Percentiles rank a stretch among this genome's conserved stretches.
Evolutionary conservation across 208 protist species (phyloP).

Genomic region (Vickermania spadyakhi): DNA sequence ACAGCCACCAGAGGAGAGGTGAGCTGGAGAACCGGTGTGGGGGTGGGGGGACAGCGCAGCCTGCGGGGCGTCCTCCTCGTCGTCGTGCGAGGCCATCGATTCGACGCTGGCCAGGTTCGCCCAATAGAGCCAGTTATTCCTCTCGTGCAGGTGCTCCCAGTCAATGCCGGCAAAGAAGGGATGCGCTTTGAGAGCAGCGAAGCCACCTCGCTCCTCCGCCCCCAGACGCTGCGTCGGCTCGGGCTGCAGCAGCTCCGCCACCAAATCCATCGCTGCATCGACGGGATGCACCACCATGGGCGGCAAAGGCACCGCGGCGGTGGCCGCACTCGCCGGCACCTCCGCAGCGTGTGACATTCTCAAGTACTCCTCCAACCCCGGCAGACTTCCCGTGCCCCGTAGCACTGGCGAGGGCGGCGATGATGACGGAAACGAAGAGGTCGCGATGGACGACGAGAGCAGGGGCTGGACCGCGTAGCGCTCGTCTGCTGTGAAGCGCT

Average conservation of each 20-base stretch:
- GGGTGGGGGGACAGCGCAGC: conserved; percentile 19
- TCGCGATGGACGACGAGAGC: too few species aligned
- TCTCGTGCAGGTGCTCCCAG: conserved; percentile 42
- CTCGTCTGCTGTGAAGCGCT: too few species aligned
- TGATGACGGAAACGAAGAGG: not conserved
- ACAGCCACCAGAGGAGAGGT: too few species aligned
- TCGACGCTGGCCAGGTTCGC: conserved; percentile 32
- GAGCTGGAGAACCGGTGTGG: not conserved
- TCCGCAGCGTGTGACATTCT: not conserved
- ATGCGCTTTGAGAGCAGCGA: conserved; percentile 69
- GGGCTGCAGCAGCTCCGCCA: conserved; percentile 53
- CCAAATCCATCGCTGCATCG: conserved; percentile 48
- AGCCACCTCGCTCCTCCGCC: conserved; percentile 42
- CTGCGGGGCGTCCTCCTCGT: conserved; percentile 39
- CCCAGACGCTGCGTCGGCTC: conserved; percentile 66
- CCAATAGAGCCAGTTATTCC: conserved; percentile 24
- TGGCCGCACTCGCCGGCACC: too few species aligned
- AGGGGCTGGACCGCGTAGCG: too few species aligned
- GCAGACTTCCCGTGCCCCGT: too few species aligned
- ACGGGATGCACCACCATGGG: too few species aligned
- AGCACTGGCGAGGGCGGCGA: not conserved
- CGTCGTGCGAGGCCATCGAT: conserved; percentile 22
- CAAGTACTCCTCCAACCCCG: not conserved
- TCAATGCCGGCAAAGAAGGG: conserved; percentile 76
- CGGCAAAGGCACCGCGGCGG: too few species aligned